Percentiles rank a stretch among this genome's conserved stretches.
Conservation (phyloP, 768 basidiomycete species). For the Tylopilus rubrobrunneus region DNA sequence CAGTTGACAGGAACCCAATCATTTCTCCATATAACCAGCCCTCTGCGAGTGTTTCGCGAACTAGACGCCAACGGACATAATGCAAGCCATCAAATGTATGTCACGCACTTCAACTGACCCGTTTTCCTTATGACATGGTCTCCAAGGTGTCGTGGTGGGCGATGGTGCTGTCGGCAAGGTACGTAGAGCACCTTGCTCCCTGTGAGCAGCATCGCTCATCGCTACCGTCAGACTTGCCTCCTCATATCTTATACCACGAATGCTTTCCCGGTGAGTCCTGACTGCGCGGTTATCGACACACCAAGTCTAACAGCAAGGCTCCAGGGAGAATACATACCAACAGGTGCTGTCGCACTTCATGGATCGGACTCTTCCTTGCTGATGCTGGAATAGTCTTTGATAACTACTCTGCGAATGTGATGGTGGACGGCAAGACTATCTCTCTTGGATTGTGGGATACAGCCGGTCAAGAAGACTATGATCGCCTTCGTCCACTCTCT, state of each 20-base stretch:
- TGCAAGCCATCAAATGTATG: constrained; percentile 93
- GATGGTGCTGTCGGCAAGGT: constrained; percentile 99
- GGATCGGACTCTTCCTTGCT: constrained; percentile 4
- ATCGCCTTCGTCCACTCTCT: constrained; percentile 93
- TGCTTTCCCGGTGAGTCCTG: constrained; percentile 79
- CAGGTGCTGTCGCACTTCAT: constrained; percentile 48
- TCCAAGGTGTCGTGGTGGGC: constrained; percentile 91
- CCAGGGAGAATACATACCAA: constrained; percentile 96
- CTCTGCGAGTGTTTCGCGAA: constrained; percentile 9
- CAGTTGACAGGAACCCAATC: constrained; percentile 14
- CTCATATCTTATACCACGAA: constrained; percentile 99
- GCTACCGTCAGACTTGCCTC: constrained; percentile 76
- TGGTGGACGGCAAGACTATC: constrained; percentile 99
- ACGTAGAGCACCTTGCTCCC: constrained; percentile 25
- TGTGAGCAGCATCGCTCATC: constrained; percentile 11
- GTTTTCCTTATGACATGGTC: constrained; percentile 29
- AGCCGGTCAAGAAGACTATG: constrained; percentile 99
- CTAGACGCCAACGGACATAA: constrained; percentile 31
- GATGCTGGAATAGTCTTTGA: constrained; percentile 71
- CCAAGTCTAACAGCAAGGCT: constrained; percentile 15
- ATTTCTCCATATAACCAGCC: constrained; percentile 12
- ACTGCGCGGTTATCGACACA: constrained; percentile 12
- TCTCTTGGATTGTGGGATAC: constrained; percentile 99
- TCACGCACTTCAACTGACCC: constrained; percentile 13
- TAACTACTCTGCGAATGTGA: constrained; percentile 97